These are phyloP conservation scores for Candida verbasci DNA, from an alignment of 805 yeast species.

Conservation along the genomic window DNA sequence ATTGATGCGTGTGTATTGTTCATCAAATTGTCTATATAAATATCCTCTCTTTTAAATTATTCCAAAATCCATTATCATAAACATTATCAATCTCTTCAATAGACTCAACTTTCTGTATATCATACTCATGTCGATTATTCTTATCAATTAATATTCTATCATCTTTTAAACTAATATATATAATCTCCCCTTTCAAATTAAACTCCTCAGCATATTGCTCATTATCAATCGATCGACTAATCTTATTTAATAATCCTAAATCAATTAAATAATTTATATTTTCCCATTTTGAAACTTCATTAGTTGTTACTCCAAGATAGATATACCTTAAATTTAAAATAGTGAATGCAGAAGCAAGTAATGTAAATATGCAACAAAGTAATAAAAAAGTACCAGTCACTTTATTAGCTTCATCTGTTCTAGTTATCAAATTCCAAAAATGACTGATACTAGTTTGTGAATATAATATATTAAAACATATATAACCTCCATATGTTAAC, in stretches of 20 bases:
- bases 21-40: too few relatives aligned
- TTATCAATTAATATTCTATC: slow-evolving; percentile 16
- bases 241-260: slow-evolving; percentile 22
- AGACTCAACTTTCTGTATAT: slow-evolving; percentile 17
- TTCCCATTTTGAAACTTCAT: slow-evolving; percentile 71
- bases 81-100: slow-evolving; percentile 37
- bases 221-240: slow-evolving; percentile 8
- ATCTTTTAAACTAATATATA: slow-evolving; percentile 25
- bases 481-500: slow-evolving; percentile 37
- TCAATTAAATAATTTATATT: slow-evolving; percentile 47
- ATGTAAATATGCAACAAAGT: slow-evolving; percentile 33
- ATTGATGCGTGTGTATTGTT: too few relatives aligned
- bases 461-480: slow-evolving; percentile 25
- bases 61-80: slow-evolving; percentile 47
- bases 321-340: slow-evolving; percentile 47
- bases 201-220: slow-evolving; percentile 22
- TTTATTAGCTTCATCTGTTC: slow-evolving; percentile 29
- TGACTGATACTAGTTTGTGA: neutral
- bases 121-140: slow-evolving; percentile 8
- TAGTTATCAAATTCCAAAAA: slow-evolving; percentile 18
- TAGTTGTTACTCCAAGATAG: slow-evolving; percentile 68
- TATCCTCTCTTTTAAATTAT: slow-evolving; percentile 34
- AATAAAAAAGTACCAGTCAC: slow-evolving; percentile 39
- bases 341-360: slow-evolving; percentile 36
- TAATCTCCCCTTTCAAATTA: slow-evolving; percentile 12